These are phyloP conservation scores for Sisymbrium irio DNA, from an alignment of 345 rosid species.

Conservation along the genomic window DNA sequence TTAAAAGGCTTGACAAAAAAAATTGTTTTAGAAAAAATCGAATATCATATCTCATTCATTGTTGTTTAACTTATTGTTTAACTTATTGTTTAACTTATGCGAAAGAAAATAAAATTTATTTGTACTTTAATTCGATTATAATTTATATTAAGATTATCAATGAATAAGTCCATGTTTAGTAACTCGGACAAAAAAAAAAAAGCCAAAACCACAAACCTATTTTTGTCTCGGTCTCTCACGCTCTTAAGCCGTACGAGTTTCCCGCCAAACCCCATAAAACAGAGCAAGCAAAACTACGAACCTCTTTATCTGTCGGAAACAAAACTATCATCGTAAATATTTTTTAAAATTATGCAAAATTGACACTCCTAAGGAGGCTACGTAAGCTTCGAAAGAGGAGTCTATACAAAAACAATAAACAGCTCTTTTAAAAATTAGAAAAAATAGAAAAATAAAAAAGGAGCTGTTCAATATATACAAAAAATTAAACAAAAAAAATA, in stretches of 20 bases:
- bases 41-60: too few relatives aligned
- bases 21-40: too few relatives aligned
- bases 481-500: background rate
- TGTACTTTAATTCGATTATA: too few relatives aligned
- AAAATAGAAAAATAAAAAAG: background rate
- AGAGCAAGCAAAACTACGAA: background rate
- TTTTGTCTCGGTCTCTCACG: background rate
- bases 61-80: too few relatives aligned
- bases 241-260: slow-evolving; percentile 9
- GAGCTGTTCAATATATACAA: background rate
- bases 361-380: slow-evolving; percentile 29
- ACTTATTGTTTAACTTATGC: too few relatives aligned
- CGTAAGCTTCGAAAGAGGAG: slow-evolving; percentile 27
- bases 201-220: slow-evolving; percentile 24
- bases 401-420: background rate
- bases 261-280: slow-evolving; percentile 31
- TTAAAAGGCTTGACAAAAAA: too few relatives aligned
- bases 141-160: background rate
- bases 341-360: slow-evolving; percentile 3
- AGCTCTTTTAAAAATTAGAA: background rate
- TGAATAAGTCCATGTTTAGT: slow-evolving; percentile 18
- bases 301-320: slow-evolving; percentile 22
- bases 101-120: too few relatives aligned
- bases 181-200: too few relatives aligned
- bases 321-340: slow-evolving; percentile 15